phyloP scores from a whole-genome alignment of 495 filamentous ascomycete species.

The Cudoniella acicularis region DNA sequence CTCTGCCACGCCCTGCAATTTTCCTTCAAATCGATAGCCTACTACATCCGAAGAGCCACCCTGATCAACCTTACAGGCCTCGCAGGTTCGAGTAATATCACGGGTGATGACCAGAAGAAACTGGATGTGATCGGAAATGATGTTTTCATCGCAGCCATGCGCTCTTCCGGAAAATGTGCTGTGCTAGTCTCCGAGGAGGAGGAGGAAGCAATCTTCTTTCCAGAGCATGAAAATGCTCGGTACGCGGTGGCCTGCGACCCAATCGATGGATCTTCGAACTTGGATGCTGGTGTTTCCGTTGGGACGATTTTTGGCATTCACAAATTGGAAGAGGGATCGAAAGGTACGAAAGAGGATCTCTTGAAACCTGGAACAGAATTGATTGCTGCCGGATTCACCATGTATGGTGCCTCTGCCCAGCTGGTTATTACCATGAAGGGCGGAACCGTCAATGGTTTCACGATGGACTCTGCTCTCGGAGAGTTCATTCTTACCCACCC shows the following conservation, averaged over 20 bases:
- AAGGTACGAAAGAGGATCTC: slow-evolving; percentile 73
- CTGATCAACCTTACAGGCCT: slow-evolving; percentile 94
- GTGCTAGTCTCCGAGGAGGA: slow-evolving; percentile 95
- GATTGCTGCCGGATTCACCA: slow-evolving; percentile 93
- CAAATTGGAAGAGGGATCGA: slow-evolving; percentile 71
- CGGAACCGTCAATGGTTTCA: slow-evolving; percentile 93
- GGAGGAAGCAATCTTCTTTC: slow-evolving; percentile 84
- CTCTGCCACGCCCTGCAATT: slow-evolving; percentile 98
- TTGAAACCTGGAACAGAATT: slow-evolving; percentile 86
- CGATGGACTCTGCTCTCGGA: slow-evolving; percentile 89
- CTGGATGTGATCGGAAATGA: slow-evolving; percentile 99
- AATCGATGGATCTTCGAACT: slow-evolving; percentile 95
- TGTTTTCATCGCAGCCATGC: slow-evolving; percentile 92
- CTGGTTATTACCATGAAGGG: slow-evolving; percentile 96
- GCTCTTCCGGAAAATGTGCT: slow-evolving; percentile 81
- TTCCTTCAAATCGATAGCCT: slow-evolving; percentile 98
- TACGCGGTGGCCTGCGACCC: slow-evolving; percentile 97
- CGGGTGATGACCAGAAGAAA: slow-evolving; percentile 98
- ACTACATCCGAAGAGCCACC: slow-evolving; percentile 98
- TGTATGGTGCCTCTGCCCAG: slow-evolving; percentile 97
- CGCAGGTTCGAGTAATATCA: slow-evolving; percentile 90
- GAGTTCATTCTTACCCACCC: slow-evolving; percentile 99
- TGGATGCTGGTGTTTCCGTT: slow-evolving; percentile 96
- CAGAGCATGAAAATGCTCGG: slow-evolving; percentile 71
- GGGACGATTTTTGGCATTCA: slow-evolving; percentile 97